A percentile compares a stretch with the other conserved stretches of the same genome.
Evolutionary conservation across 1,284 basidiomycete genomes (phyloP).

Genomic region (Moesziomyces parantarcticus): DNA sequence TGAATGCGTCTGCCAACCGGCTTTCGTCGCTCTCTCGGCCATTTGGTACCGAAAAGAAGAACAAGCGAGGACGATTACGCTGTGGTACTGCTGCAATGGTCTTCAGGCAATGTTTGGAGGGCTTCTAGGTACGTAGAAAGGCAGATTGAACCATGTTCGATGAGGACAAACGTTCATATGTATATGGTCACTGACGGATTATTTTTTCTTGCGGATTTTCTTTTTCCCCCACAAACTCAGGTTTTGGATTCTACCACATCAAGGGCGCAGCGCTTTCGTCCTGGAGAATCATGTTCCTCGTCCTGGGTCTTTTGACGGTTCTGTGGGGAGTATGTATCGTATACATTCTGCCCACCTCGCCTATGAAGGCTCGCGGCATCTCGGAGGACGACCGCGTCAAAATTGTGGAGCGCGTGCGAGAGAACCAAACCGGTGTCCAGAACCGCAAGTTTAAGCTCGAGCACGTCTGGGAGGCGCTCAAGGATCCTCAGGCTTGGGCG

Average conservation of each 20-base stretch:
- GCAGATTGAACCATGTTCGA: no score
- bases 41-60: slow-evolving; percentile 53
- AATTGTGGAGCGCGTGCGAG: slow-evolving; percentile 73
- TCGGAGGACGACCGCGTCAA: slow-evolving; percentile 71
- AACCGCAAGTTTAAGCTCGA: slow-evolving; percentile 73
- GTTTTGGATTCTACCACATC: slow-evolving; percentile 69
- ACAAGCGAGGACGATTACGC: slow-evolving; percentile 40
- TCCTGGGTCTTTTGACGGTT: slow-evolving; percentile 51
- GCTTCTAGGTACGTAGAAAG: neutral
- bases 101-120: slow-evolving; percentile 51
- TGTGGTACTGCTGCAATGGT: slow-evolving; percentile 55
- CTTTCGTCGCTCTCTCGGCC: slow-evolving; percentile 52
- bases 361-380: slow-evolving; percentile 67
- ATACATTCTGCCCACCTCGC: slow-evolving; percentile 60
- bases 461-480: slow-evolving; percentile 71
- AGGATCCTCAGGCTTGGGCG: slow-evolving; percentile 69
- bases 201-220: no score
- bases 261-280: slow-evolving; percentile 70
- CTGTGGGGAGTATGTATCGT: slow-evolving; percentile 46
- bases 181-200: no score
- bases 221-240: slow-evolving; percentile 14
- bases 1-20: slow-evolving; percentile 59
- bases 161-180: no score
- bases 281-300: slow-evolving; percentile 72
- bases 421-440: slow-evolving; percentile 72